These are phyloP conservation scores for Claviceps pazoutovae DNA, from an alignment of 2,329 filamentous ascomycete genomes.

Conservation along the genomic window DNA sequence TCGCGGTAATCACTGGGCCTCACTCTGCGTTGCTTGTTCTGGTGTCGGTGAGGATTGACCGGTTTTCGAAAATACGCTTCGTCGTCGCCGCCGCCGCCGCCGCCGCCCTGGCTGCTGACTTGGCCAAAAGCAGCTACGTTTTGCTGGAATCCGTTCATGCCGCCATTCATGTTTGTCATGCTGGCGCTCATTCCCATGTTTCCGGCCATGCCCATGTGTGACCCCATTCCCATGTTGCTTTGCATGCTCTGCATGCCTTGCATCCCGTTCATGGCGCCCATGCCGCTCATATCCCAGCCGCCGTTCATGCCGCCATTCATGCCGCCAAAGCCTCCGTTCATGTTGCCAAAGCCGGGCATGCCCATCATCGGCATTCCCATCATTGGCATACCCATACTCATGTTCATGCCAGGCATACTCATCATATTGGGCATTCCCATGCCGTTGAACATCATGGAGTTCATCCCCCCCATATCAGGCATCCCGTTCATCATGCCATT, in stretches of 20 bases:
- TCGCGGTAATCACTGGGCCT: slow-evolving; percentile 86
- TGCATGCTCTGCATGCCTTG: slow-evolving; percentile 9
- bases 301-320: slow-evolving; percentile 17
- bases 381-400: slow-evolving; percentile 16
- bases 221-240: slow-evolving; percentile 10
- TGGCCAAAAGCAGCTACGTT: slow-evolving; percentile 28
- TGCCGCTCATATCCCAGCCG: slow-evolving; percentile 22
- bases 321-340: slow-evolving; percentile 4
- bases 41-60: slow-evolving; percentile 83
- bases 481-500: slow-evolving; percentile 28
- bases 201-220: slow-evolving; percentile 11
- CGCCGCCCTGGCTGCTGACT: slow-evolving; percentile 32
- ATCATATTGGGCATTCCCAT: slow-evolving; percentile 19
- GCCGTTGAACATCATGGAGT: slow-evolving; percentile 12
- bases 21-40: slow-evolving; percentile 64
- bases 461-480: slow-evolving; percentile 25
- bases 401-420: slow-evolving; percentile 20
- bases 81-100: slow-evolving; percentile 39
- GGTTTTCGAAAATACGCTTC: slow-evolving; percentile 92
- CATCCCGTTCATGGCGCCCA: slow-evolving; percentile 15
- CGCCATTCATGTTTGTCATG: background rate
- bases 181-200: slow-evolving; percentile 6
- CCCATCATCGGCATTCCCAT: slow-evolving; percentile 16
- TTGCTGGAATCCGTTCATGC: slow-evolving; percentile 20
- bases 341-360: slow-evolving; percentile 10